A percentile compares a stretch with the other conserved stretches of the same genome.
Conservation (phyloP, 202 grass and related monocot species). For the Sporobolus alterniflorus region DNA sequence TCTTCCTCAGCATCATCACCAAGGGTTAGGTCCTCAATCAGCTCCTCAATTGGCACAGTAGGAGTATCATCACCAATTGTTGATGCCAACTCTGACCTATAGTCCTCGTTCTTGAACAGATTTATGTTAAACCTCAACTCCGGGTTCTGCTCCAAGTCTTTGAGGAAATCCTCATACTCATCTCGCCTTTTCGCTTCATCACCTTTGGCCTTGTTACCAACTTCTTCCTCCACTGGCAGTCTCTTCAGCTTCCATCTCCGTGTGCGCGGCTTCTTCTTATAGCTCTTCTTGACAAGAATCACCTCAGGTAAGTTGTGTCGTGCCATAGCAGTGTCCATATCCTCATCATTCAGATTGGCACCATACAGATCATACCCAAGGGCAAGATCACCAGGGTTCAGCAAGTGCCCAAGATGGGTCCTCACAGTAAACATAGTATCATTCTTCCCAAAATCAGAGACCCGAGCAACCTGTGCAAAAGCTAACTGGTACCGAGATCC, state of each 20-base stretch:
- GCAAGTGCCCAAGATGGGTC: conserved; percentile 82
- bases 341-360: conserved; percentile 76
- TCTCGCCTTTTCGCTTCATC: conserved; percentile 75
- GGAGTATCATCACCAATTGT: conserved; percentile 71
- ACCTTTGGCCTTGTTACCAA: conserved; percentile 46
- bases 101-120: conserved; percentile 80
- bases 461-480: conserved; percentile 70
- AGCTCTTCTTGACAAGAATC: conserved; percentile 97
- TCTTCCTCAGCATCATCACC: conserved; percentile 47
- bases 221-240: conserved; percentile 65
- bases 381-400: conserved; percentile 83
- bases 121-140: conserved; percentile 56
- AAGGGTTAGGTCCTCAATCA: conserved; percentile 77
- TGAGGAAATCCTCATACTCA: conserved; percentile 67
- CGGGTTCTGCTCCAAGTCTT: conserved; percentile 64
- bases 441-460: conserved; percentile 80
- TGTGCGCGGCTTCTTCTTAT: conserved; percentile 59
- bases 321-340: conserved; percentile 69
- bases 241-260: conserved; percentile 71
- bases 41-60: conserved; percentile 68
- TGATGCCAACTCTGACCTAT: conserved; percentile 79
- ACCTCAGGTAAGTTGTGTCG: conserved; percentile 72
- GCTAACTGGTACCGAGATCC: conserved; percentile 76
- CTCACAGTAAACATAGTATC: conserved; percentile 74
- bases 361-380: conserved; percentile 88